Evolutionary conservation across 208 protist genomes (phyloP).

Genomic region (Trypanosomatidae sp.): DNA sequence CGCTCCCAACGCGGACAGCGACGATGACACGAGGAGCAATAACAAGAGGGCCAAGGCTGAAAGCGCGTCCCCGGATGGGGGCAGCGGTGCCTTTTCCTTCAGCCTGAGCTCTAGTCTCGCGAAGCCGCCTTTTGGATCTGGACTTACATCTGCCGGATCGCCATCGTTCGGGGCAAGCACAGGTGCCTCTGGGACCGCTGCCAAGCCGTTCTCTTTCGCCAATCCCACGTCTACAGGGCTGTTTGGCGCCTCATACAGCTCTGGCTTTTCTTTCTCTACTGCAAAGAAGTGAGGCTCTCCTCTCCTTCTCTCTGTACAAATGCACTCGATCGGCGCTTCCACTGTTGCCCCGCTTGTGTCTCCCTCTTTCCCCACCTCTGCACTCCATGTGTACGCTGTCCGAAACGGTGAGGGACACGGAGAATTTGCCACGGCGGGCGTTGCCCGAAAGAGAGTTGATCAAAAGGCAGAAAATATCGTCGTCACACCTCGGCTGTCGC

Average conservation of each 20-base stretch:
- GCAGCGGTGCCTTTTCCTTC: background rate
- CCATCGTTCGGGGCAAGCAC: background rate
- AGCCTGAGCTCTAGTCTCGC: background rate
- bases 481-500: background rate
- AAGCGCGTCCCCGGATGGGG: slow-evolving; percentile 1
- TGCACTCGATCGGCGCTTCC: background rate
- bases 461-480: background rate
- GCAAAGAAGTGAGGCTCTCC: background rate
- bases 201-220: slow-evolving; percentile 8
- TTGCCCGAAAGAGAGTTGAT: background rate
- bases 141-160: background rate
- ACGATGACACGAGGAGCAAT: slow-evolving; percentile 44
- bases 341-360: too few species aligned
- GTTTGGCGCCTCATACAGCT: slow-evolving; percentile 24
- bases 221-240: background rate
- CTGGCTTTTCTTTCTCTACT: slow-evolving; percentile 4
- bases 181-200: background rate
- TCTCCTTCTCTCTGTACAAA: background rate
- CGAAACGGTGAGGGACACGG: background rate
- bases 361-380: background rate
- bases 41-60: slow-evolving; percentile 28
- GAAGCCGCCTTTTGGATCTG: slow-evolving; percentile 23
- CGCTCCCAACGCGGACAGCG: slow-evolving; percentile 57
- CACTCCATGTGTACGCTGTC: background rate
- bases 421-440: background rate